phyloP scores from a whole-genome alignment of 1,284 basidiomycete genomes.

The Amylostereum areolatum region DNA sequence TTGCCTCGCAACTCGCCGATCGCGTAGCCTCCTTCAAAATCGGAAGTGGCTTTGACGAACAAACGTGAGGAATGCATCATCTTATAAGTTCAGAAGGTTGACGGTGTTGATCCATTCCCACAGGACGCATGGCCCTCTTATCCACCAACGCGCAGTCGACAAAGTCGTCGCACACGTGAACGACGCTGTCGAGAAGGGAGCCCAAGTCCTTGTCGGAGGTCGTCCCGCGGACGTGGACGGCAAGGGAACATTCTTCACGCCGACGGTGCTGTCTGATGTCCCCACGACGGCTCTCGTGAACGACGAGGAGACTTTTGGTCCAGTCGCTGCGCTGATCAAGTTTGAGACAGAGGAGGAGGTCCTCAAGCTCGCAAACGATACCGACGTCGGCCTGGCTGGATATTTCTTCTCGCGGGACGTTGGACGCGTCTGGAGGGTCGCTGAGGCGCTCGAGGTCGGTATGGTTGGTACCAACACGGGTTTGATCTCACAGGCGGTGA shows the following conservation, averaged over 20 bases:
- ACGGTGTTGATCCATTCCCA: background rate
- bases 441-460: slow-evolving; percentile 93
- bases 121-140: slow-evolving; percentile 92
- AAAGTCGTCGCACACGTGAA: slow-evolving; percentile 89
- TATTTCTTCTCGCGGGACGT: slow-evolving; percentile 93
- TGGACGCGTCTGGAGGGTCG: slow-evolving; percentile 92
- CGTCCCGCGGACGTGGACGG: slow-evolving; percentile 51
- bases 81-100: too few relatives aligned
- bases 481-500: slow-evolving; percentile 69
- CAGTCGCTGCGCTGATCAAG: slow-evolving; percentile 70
- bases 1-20: slow-evolving; percentile 76
- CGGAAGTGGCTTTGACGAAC: slow-evolving; percentile 82
- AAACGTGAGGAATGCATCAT: slow-evolving; percentile 46
- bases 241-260: slow-evolving; percentile 71
- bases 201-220: slow-evolving; percentile 86
- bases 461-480: slow-evolving; percentile 94
- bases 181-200: slow-evolving; percentile 79
- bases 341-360: slow-evolving; percentile 95
- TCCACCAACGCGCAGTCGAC: slow-evolving; percentile 79
- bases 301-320: slow-evolving; percentile 87
- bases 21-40: slow-evolving; percentile 88
- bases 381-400: slow-evolving; percentile 85
- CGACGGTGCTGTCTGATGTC: slow-evolving; percentile 90
- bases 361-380: slow-evolving; percentile 78
- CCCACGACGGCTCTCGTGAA: slow-evolving; percentile 57